Evolutionary conservation across 768 basidiomycete species (phyloP), one percentile per base, ranked within the genome.

Genomic region (Trametes punicea): DNA sequence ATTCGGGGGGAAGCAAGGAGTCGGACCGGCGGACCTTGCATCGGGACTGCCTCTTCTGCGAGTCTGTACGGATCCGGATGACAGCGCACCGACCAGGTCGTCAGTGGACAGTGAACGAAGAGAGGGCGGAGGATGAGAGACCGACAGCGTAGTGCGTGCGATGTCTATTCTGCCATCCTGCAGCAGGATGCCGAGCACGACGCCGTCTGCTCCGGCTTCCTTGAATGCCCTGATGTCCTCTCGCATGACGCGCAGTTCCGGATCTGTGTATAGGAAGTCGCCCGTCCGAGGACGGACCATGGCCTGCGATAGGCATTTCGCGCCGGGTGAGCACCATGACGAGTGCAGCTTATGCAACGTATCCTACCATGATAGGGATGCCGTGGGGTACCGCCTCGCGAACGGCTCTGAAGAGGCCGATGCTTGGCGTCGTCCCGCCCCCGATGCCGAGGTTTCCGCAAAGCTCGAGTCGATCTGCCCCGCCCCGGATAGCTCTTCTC

Each of bases 231-330:
- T 73, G 44, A 90, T 84, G 64, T 93, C 92, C 64, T 85, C 83
- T 29, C 83, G 63, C 85, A 93, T 93, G 47, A 89, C 82, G 10
- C 77, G 74, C 4, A 90, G 54, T 66, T 94, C 92, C 7, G 71
- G 70, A 8, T 79, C 69, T 2, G 84, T 78, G 67, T 92, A 94
- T 4, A 84, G 65, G 67, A 94, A 93, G 67, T 91, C 89, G 0
- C 92, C 92, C 3, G 77, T 73, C 26, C 91, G 79, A 9, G 91
- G 90, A 31, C 91, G 81, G 54, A 93, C 75, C 88, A 94, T 91
- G 21, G 76, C 80, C 91, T 91, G 61, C 9, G 44, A 5, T 5
- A 25, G 21, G 29, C 3, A n/a, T 29, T 20, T 34, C 34, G 26
- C 10, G 15, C 6, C 6, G n/a, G 1, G 29, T 9, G 42, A 31